These are phyloP conservation scores for Phytopythium vexans DNA, from an alignment of 352 stramenopile genomes.

Conservation along the genomic window DNA sequence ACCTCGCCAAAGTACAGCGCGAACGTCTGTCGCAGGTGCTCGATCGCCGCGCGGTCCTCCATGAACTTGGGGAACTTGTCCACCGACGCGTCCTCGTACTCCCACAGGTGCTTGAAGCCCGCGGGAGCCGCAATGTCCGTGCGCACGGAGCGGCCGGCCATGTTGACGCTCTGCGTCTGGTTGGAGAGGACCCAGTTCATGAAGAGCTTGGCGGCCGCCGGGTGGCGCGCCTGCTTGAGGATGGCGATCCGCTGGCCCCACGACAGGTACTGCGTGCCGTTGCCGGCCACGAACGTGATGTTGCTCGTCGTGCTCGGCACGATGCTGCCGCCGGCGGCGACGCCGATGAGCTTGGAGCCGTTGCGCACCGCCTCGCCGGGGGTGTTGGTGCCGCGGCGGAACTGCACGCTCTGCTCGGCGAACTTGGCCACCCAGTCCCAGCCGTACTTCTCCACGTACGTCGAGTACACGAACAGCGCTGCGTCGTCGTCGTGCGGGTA, in stretches of 20 bases:
- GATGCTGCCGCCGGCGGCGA: conserved; percentile 5
- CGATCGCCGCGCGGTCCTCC: conserved; percentile 39
- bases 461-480: conserved; percentile 37
- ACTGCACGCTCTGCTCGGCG: conserved; percentile 28
- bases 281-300: conserved; percentile 17
- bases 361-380: conserved; percentile 15
- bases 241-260: conserved; percentile 56
- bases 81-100: conserved; percentile 22
- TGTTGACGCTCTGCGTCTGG: conserved; percentile 21
- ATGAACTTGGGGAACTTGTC: conserved; percentile 41
- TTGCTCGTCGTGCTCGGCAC: conserved; percentile 12
- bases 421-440: conserved; percentile 47
- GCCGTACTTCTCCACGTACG: conserved; percentile 48
- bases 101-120: conserved; percentile 27
- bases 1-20: conserved; percentile 57
- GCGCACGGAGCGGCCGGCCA: conserved; percentile 20
- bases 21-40: conserved; percentile 41
- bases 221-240: conserved; percentile 48
- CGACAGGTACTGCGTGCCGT: conserved; percentile 24
- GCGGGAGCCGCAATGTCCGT: conserved; percentile 29
- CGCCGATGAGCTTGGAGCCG: conserved; percentile 27
- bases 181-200: conserved; percentile 46
- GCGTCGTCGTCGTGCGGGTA: conserved; percentile 49
- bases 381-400: conserved; percentile 29
- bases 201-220: conserved; percentile 46